phyloP scores from a whole-genome alignment of 2,329 filamentous ascomycete species.

The Epichloe brachyelytri region DNA sequence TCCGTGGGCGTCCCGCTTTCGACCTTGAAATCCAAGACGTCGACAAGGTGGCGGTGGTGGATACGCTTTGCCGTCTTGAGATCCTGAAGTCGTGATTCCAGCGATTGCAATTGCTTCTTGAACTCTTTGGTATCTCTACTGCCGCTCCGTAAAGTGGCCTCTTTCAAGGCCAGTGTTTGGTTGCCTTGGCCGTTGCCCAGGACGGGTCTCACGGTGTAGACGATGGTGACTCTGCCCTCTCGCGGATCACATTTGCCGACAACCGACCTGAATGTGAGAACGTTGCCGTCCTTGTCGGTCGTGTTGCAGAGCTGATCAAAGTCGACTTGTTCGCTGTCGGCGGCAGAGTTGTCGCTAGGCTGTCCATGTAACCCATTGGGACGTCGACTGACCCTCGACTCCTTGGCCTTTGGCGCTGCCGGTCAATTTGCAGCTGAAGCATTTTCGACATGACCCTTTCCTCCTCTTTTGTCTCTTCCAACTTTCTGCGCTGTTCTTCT shows the following conservation, averaged over 20 bases:
- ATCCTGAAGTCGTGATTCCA: slow-evolving; percentile 65
- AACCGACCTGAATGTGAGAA: slow-evolving; percentile 57
- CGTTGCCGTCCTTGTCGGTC: slow-evolving; percentile 49
- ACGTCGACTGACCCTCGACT: slow-evolving; percentile 49
- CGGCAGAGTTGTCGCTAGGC: slow-evolving; percentile 15
- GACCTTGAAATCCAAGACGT: slow-evolving; percentile 75
- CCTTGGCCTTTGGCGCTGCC: slow-evolving; percentile 50
- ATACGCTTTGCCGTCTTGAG: slow-evolving; percentile 63
- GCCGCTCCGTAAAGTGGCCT: slow-evolving; percentile 46
- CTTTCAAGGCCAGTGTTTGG: slow-evolving; percentile 61
- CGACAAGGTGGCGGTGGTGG: slow-evolving; percentile 63
- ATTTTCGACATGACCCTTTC: slow-evolving; percentile 57
- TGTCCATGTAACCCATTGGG: slow-evolving; percentile 22
- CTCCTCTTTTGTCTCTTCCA: slow-evolving; percentile 51
- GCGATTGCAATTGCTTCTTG: slow-evolving; percentile 61
- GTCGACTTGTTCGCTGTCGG: slow-evolving; percentile 29
- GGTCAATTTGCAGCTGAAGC: slow-evolving; percentile 58
- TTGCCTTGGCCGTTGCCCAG: slow-evolving; percentile 39
- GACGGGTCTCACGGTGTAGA: slow-evolving; percentile 61
- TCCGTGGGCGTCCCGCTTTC: slow-evolving; percentile 36
- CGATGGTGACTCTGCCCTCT: slow-evolving; percentile 51
- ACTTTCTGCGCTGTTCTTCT: slow-evolving; percentile 37
- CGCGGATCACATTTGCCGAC: slow-evolving; percentile 54
- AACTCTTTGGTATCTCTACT: slow-evolving; percentile 48
- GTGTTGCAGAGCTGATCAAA: slow-evolving; percentile 57